These are phyloP conservation scores for Neurospora intermedia DNA, from an alignment of 495 filamentous ascomycete genomes.

Conservation along the genomic window DNA sequence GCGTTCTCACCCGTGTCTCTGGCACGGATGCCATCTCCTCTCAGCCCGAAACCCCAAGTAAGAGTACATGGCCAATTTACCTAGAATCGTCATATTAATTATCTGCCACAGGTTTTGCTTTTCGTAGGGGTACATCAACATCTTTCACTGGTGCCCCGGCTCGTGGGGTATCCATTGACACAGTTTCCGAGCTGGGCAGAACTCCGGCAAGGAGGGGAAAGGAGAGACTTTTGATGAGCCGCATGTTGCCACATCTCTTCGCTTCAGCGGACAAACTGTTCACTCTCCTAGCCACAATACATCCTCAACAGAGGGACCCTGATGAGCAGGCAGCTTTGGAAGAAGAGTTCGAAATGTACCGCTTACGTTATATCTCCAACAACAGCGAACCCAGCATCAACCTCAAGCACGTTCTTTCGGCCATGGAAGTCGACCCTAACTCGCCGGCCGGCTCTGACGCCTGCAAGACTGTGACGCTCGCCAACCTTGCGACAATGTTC, in stretches of 20 bases:
- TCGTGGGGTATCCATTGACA: background rate
- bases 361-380: constrained; percentile 2
- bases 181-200: background rate
- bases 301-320: constrained; percentile 1
- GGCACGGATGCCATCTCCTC: constrained; percentile 7
- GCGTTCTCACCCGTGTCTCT: background rate
- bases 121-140: background rate
- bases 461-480: constrained; percentile 4
- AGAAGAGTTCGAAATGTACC: constrained; percentile 3
- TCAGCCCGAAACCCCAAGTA: constrained; percentile 10
- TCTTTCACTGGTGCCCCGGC: background rate
- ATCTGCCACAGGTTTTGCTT: background rate
- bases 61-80: background rate
- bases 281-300: constrained; percentile 1
- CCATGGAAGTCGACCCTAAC: constrained; percentile 1
- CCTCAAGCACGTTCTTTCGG: constrained; percentile 5
- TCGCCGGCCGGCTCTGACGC: background rate
- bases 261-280: constrained; percentile 11
- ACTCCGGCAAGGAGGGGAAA: constrained; percentile 4
- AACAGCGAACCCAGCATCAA: constrained; percentile 6
- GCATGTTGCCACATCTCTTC: constrained; percentile 5
- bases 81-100: background rate
- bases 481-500: constrained; percentile 16
- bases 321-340: background rate
- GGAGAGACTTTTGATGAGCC: constrained; percentile 5